Evolutionary conservation across 2,329 filamentous ascomycete genomes (phyloP), one percentile per base, ranked within the genome.

Genomic region (Fusarium continuum): DNA sequence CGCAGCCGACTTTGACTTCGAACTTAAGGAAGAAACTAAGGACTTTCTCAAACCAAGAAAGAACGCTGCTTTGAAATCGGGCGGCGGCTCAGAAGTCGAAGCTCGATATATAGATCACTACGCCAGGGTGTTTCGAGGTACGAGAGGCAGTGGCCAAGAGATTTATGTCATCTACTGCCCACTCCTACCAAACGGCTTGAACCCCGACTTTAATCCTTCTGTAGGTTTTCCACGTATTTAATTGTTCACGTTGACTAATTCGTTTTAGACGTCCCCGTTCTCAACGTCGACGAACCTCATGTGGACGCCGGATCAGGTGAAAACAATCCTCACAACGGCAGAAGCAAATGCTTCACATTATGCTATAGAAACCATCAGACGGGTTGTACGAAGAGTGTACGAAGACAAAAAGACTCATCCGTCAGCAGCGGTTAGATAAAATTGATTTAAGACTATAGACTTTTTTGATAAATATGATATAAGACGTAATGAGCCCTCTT

Each of bases 251-350:
- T 4, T 2, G 10, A 4, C 58, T 65, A 6, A 70, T 8, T 0
- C 2, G 1, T 0, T 3, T 0, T 2, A 70, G 68, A 61, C 46
- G 0, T 59, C 56, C 1, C 40, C 64, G 0, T 69, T 70, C 4
- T 70, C 68, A 0, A 70, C 61, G 0, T 70, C 68, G 0, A 66
- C 67, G 2, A 70, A 70, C 6, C 68, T 70, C 2, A 46, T 70
- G 17, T 70, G 68, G 68, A 61, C 61, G 0, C 68, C 68, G 0
- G 41, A 60, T 1, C 68, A 70, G 8, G 55, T 70, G 1, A 61
- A 55, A 9, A 35, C 22, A 0, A 34, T 70, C 0, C 46, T 68
- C 3, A 13, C 43, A 0, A 69, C 61, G 0, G 28, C 58, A 0
- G 50, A 63, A 32, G 47, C 61, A 0, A 70, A 70, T 14, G 4